Percentiles rank a stretch among this genome's conserved stretches.
phyloP scores from a whole-genome alignment of 2,329 filamentous ascomycete species.

The Ophidiomyces ophidiicola region DNA sequence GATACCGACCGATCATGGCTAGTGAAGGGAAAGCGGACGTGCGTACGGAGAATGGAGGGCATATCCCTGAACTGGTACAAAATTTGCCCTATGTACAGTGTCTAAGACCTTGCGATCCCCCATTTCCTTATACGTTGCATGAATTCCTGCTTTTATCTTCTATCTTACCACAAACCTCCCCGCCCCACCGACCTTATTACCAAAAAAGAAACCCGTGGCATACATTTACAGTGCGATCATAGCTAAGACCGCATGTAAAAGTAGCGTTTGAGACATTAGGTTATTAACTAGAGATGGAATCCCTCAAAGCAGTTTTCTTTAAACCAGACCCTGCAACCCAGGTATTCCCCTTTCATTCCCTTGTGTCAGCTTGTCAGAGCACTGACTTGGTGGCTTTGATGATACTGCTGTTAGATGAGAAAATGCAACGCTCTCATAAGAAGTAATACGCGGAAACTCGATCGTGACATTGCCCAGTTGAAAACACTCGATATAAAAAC shows the following conservation, averaged over 20 bases:
- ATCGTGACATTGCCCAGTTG: constrained; percentile 74
- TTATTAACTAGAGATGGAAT: constrained; percentile 57
- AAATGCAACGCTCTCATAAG: constrained; percentile 92
- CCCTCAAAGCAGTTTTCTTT: constrained; percentile 72
- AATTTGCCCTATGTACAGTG: too few relatives aligned
- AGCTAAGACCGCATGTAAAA: not conserved
- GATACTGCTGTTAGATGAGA: constrained; percentile 56
- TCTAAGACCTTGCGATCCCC: too few relatives aligned
- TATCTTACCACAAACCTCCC: too few relatives aligned
- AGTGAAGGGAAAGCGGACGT: too few relatives aligned
- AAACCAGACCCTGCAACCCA: constrained; percentile 89
- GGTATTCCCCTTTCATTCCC: constrained; percentile 40
- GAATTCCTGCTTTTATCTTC: too few relatives aligned
- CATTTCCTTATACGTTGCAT: too few relatives aligned
- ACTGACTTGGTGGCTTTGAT: too few relatives aligned
- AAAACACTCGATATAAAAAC: constrained; percentile 73
- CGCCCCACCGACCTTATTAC: too few relatives aligned
- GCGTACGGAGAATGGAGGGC: too few relatives aligned
- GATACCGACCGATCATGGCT: constrained; percentile 6
- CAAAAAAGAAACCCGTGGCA: too few relatives aligned
- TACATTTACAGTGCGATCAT: too few relatives aligned
- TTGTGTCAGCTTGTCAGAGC: not conserved
- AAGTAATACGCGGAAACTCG: constrained; percentile 80
- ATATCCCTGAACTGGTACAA: too few relatives aligned
- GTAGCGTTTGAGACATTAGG: not conserved